Evolutionary conservation across 1,139 yeast genomes (phyloP).

Genomic region (Petasospora rhodanensis): DNA sequence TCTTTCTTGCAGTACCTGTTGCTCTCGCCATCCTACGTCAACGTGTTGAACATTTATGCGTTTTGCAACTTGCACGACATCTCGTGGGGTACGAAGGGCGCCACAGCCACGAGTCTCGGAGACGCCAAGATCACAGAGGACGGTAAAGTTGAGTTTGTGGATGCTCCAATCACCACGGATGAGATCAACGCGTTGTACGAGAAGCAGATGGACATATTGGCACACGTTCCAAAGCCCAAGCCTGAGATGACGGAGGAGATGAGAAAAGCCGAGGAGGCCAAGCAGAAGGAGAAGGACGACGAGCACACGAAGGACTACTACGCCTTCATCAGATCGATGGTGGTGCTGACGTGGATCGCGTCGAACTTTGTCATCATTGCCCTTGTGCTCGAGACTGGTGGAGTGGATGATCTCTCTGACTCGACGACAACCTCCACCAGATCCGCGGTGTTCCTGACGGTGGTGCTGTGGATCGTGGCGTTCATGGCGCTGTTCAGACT

Average conservation of each 20-base stretch:
- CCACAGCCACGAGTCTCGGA: slow-evolving; percentile 57
- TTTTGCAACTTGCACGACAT: slow-evolving; percentile 96
- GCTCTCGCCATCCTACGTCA: slow-evolving; percentile 85
- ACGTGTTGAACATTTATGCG: slow-evolving; percentile 83
- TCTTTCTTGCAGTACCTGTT: slow-evolving; percentile 82
- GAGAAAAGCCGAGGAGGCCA: slow-evolving; percentile 24
- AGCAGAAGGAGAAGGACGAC: slow-evolving; percentile 38
- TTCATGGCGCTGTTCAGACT: slow-evolving; percentile 72
- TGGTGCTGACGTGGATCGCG: slow-evolving; percentile 75
- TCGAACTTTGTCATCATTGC: slow-evolving; percentile 71
- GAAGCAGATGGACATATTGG: slow-evolving; percentile 59
- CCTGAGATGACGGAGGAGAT: slow-evolving; percentile 39
- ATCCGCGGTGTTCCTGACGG: slow-evolving; percentile 58
- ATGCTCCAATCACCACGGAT: slow-evolving; percentile 59
- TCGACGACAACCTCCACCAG: slow-evolving; percentile 31
- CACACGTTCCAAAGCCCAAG: slow-evolving; percentile 37
- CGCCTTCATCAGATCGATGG: slow-evolving; percentile 72
- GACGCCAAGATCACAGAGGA: slow-evolving; percentile 64
- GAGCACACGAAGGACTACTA: slow-evolving; percentile 66
- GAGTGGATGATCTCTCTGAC: slow-evolving; percentile 34
- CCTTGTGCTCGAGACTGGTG: slow-evolving; percentile 64
- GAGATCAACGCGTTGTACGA: slow-evolving; percentile 60
- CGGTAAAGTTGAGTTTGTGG: slow-evolving; percentile 69
- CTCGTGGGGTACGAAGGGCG: slow-evolving; percentile 98
- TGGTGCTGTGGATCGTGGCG: slow-evolving; percentile 78